Percentiles rank a stretch among this genome's conserved stretches.
phyloP scores from a whole-genome alignment of 352 stramenopile species.

The Globisporangium splendens region DNA sequence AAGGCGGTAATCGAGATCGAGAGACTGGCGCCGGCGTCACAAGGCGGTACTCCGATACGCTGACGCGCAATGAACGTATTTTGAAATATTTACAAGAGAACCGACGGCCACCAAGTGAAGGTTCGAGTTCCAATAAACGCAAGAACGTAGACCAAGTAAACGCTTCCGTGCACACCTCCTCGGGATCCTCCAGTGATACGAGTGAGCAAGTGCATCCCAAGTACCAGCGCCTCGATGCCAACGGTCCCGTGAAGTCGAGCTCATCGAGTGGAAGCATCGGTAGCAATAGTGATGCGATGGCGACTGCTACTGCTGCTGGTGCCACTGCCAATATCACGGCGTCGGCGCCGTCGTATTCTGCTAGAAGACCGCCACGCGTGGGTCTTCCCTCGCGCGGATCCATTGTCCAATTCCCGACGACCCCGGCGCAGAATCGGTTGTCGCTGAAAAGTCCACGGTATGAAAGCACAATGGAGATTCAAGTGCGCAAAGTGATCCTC shows the following conservation, averaged over 20 bases:
- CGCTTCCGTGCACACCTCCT: slow-evolving; percentile 9
- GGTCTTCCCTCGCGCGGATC: slow-evolving; percentile 43
- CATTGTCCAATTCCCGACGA: slow-evolving; percentile 26
- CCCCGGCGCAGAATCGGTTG: slow-evolving; percentile 39
- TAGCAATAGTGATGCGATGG: slow-evolving; percentile 33
- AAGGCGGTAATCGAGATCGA: neutral
- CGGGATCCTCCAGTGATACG: slow-evolving; percentile 17
- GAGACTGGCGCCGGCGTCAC: slow-evolving; percentile 3
- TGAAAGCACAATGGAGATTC: slow-evolving; percentile 68
- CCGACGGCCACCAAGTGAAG: neutral
- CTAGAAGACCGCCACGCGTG: slow-evolving; percentile 23
- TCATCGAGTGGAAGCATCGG: slow-evolving; percentile 47
- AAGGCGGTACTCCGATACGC: slow-evolving; percentile 33
- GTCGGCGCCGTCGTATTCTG: neutral
- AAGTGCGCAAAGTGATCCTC: slow-evolving; percentile 61
- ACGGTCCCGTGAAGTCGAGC: slow-evolving; percentile 30
- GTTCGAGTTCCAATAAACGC: slow-evolving; percentile 38
- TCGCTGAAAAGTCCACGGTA: slow-evolving; percentile 68
- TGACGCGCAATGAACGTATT: slow-evolving; percentile 54
- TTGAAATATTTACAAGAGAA: slow-evolving; percentile 48
- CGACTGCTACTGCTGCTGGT: slow-evolving; percentile 14
- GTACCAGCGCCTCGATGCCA: slow-evolving; percentile 45
- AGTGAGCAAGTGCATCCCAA: slow-evolving; percentile 36
- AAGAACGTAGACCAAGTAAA: slow-evolving; percentile 38
- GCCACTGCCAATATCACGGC: neutral